Evolutionary conservation across 225 moss, liverwort and hornwort genomes (phyloP).

Genomic region (Physcomitrium patens): DNA sequence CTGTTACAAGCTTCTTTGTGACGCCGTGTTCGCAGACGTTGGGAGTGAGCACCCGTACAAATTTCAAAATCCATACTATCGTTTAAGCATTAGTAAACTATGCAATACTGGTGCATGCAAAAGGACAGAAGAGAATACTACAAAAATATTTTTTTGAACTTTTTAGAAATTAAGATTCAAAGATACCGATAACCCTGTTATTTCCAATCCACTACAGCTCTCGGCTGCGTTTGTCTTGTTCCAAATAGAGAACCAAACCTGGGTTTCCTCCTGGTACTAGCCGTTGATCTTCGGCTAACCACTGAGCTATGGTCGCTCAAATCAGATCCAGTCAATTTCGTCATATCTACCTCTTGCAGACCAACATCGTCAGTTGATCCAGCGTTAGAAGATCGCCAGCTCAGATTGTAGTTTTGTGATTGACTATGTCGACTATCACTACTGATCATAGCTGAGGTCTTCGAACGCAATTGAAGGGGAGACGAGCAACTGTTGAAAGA

Average conservation of each 20-base stretch:
- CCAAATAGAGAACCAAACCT: slow-evolving; percentile 55
- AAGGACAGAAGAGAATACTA: slow-evolving; percentile 9
- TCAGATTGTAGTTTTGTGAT: slow-evolving; percentile 28
- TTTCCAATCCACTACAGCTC: slow-evolving; percentile 67
- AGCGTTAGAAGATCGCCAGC: slow-evolving; percentile 40
- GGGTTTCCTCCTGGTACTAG: slow-evolving; percentile 65
- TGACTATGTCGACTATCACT: slow-evolving; percentile 38
- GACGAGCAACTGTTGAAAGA: slow-evolving; percentile 24
- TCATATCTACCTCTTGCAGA: slow-evolving; percentile 38
- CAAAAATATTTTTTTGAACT: background rate
- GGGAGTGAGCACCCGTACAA: too few relatives aligned
- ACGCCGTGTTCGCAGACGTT: too few relatives aligned
- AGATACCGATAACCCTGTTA: slow-evolving; percentile 31
- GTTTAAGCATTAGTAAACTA: too few relatives aligned
- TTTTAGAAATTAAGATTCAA: background rate
- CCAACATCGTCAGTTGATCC: slow-evolving; percentile 38
- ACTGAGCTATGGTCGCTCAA: slow-evolving; percentile 61
- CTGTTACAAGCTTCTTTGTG: too few relatives aligned
- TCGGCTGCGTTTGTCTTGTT: slow-evolving; percentile 59
- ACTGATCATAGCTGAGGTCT: slow-evolving; percentile 21
- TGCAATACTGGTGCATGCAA: background rate
- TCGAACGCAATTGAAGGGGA: slow-evolving; percentile 29
- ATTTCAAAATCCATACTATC: too few relatives aligned
- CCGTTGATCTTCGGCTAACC: slow-evolving; percentile 51
- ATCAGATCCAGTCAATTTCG: slow-evolving; percentile 56